phyloP scores from a whole-genome alignment of 2,329 filamentous ascomycete species.

The Aspergillus ochraceoroseus region DNA sequence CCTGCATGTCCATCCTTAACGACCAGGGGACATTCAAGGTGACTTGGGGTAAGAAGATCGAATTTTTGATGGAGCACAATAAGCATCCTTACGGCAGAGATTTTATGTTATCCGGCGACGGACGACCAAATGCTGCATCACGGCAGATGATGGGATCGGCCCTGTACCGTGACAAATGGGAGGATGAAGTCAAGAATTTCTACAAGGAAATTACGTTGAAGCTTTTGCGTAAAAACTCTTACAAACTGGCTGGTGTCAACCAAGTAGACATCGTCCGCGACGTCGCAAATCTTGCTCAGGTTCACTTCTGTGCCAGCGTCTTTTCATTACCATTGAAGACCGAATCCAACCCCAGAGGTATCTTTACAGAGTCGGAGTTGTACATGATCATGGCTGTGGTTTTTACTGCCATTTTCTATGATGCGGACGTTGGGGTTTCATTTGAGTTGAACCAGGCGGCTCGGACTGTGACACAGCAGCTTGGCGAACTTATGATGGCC shows the following conservation, averaged over 20 bases:
- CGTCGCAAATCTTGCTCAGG: slow-evolving; percentile 50
- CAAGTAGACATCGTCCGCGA: slow-evolving; percentile 49
- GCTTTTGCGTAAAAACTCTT: slow-evolving; percentile 44
- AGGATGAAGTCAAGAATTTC: slow-evolving; percentile 44
- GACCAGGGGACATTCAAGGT: slow-evolving; percentile 46
- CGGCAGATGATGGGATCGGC: slow-evolving; percentile 43
- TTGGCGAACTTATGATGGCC: slow-evolving; percentile 48
- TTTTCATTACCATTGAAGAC: slow-evolving; percentile 56
- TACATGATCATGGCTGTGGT: slow-evolving; percentile 52
- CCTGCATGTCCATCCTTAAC: slow-evolving; percentile 42
- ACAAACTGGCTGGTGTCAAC: slow-evolving; percentile 43
- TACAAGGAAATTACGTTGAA: slow-evolving; percentile 47
- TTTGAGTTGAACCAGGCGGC: slow-evolving; percentile 51
- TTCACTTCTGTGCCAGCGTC: slow-evolving; percentile 52
- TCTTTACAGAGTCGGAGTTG: slow-evolving; percentile 53
- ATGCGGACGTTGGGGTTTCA: slow-evolving; percentile 50
- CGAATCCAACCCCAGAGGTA: slow-evolving; percentile 46
- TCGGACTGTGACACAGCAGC: slow-evolving; percentile 44
- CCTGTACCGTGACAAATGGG: slow-evolving; percentile 46
- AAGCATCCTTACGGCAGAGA: slow-evolving; percentile 40
- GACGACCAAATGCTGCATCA: slow-evolving; percentile 39
- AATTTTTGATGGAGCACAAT: slow-evolving; percentile 41
- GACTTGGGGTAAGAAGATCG: slow-evolving; percentile 45
- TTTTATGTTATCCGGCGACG: slow-evolving; percentile 49
- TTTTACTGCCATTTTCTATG: slow-evolving; percentile 53